Evolutionary conservation across 331 rosid species (phyloP).

Genomic region (Telfairia occidentalis): DNA sequence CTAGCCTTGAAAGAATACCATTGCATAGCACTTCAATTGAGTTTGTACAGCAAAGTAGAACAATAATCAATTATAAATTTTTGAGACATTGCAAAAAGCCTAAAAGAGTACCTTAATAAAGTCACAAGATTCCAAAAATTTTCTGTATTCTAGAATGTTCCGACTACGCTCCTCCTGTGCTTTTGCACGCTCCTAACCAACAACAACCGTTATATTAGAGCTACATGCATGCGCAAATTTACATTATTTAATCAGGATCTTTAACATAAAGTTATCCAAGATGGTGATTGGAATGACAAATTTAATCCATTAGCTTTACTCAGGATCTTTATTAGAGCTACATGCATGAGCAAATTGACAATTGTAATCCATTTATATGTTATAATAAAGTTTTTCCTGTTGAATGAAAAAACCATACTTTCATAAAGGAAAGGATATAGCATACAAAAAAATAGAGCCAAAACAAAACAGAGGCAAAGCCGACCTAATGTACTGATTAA

Average conservation of each 20-base stretch:
- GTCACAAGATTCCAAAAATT: slow-evolving; percentile 82
- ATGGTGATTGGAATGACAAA: too few species aligned
- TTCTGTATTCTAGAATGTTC: slow-evolving; percentile 50
- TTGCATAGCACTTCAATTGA: slow-evolving; percentile 10
- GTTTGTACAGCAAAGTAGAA: slow-evolving; percentile 16
- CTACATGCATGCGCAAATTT: background rate
- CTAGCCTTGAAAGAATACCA: slow-evolving; percentile 42
- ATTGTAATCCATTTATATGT: background rate
- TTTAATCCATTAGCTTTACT: too few species aligned
- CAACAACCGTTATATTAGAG: background rate
- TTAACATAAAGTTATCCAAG: too few species aligned
- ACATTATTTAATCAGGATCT: background rate
- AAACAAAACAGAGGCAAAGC: background rate
- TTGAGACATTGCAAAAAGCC: slow-evolving; percentile 2
- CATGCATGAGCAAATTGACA: background rate
- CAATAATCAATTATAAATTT: background rate
- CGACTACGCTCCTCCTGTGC: slow-evolving; percentile 61
- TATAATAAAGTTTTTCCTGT: background rate
- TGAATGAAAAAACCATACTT: background rate
- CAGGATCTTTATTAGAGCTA: background rate
- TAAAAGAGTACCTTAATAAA: slow-evolving; percentile 55
- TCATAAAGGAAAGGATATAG: background rate
- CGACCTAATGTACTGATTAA: background rate
- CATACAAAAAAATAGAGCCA: background rate
- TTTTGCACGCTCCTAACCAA: slow-evolving; percentile 63